Evolutionary conservation across 352 stramenopile species (phyloP), one percentile per base, ranked within the genome.

Genomic region (Plasmopara viticola): DNA sequence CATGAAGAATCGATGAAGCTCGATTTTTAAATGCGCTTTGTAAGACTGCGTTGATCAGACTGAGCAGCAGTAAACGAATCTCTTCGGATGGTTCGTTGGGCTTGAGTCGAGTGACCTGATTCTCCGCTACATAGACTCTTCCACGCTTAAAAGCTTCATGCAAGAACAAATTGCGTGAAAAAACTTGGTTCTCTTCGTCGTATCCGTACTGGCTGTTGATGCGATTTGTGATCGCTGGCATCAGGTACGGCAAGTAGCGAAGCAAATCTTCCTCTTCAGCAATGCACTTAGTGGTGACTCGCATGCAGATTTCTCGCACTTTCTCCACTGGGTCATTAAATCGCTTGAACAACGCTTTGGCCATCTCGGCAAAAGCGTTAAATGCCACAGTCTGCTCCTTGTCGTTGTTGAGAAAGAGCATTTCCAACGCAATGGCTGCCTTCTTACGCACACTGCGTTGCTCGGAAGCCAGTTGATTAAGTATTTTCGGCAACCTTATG

Each of bases 321-420:
- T 87, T 90, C 35, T 94, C 83, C 7, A 90, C 55, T 6, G 74
- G 75, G 54, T 91, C 83, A 45, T 88, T 90, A 47, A 94, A 90
- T 25, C 81, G 77, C 58, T 84, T 89, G 56, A 94, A 88, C 9
- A 94, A 57, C 17, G 75, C 66, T 43, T 90, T 91, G 37, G 76
- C 78, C 29, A 91, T 68, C 31, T 75, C 64, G 9, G 51, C 50
- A 49, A 92, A 82, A 0, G 31, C 34, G 1, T 53, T 47, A 8
- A 13, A 40, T 6, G 50, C 34, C 15, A 25, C 12, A 6, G 45
- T 40, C 15, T 51, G 35, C 7, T 54, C 39, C 33, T 43, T 5
- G 14, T 35, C 30, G 30, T 55, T 39, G 5, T 20, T 40, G 7
- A 86, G 48, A 20, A 84, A 74, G 25, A 84, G 66, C 14, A 17